These are phyloP conservation scores for Penicillium canescens DNA, from an alignment of 495 filamentous ascomycete species.

Conservation along the genomic window DNA sequence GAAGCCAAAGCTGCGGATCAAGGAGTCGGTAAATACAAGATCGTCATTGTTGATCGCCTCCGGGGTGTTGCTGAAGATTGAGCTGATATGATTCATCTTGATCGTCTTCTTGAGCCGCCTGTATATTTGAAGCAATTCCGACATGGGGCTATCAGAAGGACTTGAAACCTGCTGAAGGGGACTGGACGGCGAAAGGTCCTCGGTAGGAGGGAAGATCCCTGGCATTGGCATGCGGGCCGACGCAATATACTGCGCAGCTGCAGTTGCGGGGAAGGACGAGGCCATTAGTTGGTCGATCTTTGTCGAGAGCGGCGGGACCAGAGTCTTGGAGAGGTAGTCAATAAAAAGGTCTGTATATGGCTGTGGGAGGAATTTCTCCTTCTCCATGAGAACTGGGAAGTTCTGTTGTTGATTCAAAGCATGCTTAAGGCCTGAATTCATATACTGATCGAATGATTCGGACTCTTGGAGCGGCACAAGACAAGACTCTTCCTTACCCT, in stretches of 20 bases:
- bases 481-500: constrained; percentile 79
- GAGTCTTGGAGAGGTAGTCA: constrained; percentile 58
- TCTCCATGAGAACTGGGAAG: constrained; percentile 41
- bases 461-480: constrained; percentile 63
- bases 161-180: constrained; percentile 36
- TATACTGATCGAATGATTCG: constrained; percentile 61
- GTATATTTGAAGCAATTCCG: constrained; percentile 81
- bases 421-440: constrained; percentile 31
- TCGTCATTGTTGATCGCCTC: constrained; percentile 45
- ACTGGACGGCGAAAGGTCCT: constrained; percentile 32
- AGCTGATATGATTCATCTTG: constrained; percentile 63
- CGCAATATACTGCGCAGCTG: constrained; percentile 22
- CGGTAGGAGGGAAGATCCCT: constrained; percentile 42
- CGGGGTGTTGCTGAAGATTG: constrained; percentile 45
- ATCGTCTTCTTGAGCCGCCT: constrained; percentile 78
- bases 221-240: constrained; percentile 46
- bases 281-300: constrained; percentile 53
- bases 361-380: constrained; percentile 34
- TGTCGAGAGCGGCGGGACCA: constrained; percentile 60
- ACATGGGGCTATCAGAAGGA: constrained; percentile 46
- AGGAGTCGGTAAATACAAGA: constrained; percentile 62
- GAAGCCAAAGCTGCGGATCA: constrained; percentile 75
- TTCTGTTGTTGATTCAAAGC: constrained; percentile 36
- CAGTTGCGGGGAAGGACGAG: constrained; percentile 30
- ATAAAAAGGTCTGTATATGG: constrained; percentile 60